Evolutionary conservation across 257 asterid genomes (phyloP), one percentile per base, ranked within the genome.

Genomic region (Anisodus tanguticus): DNA sequence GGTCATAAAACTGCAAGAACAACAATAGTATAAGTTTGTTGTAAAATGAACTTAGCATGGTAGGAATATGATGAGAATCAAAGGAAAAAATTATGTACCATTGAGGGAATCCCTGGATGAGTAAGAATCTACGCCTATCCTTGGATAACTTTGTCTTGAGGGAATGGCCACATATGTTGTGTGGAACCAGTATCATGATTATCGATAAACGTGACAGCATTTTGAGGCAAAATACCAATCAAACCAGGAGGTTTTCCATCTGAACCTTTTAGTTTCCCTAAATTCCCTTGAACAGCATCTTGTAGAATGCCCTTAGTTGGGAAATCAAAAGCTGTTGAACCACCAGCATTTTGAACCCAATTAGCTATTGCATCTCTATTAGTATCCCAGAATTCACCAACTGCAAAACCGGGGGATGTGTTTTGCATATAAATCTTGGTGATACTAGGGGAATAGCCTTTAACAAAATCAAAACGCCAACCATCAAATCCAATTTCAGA

Each of bases 101-200:
- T 85, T 0, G 92, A 88, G n/a, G 98, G 97, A 66, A 83, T 85
- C 31, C 99, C 98, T 4, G 99, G 97, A 76, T 95, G 99, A 3
- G 98, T 90, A 51, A 95, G 97, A 43, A 95, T 94, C 57, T 95
- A 95, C 16, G 94, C 98, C 51, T 95, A 95, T 83, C 98, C 99
- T 16, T 79, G 89, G 58, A 86, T 83, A 71, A 95, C 95, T 84
- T 93, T 94, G 59, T 95, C 97, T 0, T 87, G 67, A 2, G 98
- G 99, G 58, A 95, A 94, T 19, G 97, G 97, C 97, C 96, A 94
- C 4, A 85, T 0, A 0, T 80, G 80, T 91, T 94, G 95, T 5
- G 97, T 91, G 2, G 97, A 93, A 41, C 95, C 97, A 2, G 98
- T 93, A 84, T 95, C 97, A 55, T 95, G 98, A 85, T 95, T 94